phyloP scores from a whole-genome alignment of 2,329 filamentous ascomycete species.

The Venturia pyrina region DNA sequence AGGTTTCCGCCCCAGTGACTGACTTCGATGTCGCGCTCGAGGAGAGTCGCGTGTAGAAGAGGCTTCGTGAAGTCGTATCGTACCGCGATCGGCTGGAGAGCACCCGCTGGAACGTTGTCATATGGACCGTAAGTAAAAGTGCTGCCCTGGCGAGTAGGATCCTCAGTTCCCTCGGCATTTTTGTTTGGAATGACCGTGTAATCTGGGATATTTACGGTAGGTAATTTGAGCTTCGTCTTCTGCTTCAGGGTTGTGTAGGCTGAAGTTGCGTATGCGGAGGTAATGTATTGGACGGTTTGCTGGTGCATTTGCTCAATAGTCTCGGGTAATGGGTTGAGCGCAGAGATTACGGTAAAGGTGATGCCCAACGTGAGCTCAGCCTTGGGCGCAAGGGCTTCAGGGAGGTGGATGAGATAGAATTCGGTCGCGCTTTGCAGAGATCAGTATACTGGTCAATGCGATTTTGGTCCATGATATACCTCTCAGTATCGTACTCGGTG shows the following conservation, averaged over 20 bases:
- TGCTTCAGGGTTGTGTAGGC: slow-evolving; percentile 83
- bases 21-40: slow-evolving; percentile 89
- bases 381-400: slow-evolving; percentile 63
- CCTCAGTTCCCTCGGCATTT: slow-evolving; percentile 50
- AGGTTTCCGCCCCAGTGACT: slow-evolving; percentile 98
- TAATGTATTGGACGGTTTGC: slow-evolving; percentile 78
- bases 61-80: slow-evolving; percentile 96
- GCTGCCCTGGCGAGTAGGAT: slow-evolving; percentile 73
- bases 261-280: slow-evolving; percentile 76
- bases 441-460: slow-evolving; percentile 1
- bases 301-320: slow-evolving; percentile 73
- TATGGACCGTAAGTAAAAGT: slow-evolving; percentile 90
- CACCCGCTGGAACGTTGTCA: slow-evolving; percentile 68
- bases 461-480: slow-evolving; percentile 28
- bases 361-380: slow-evolving; percentile 80
- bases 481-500: slow-evolving; percentile 48
- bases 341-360: slow-evolving; percentile 68
- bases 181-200: slow-evolving; percentile 62
- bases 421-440: slow-evolving; percentile 40
- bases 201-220: slow-evolving; percentile 67
- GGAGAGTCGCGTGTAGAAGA: slow-evolving; percentile 62
- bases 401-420: slow-evolving; percentile 77
- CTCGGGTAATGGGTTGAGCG: slow-evolving; percentile 71
- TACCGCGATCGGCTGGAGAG: slow-evolving; percentile 60
- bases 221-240: slow-evolving; percentile 93